Conservation (phyloP, 2,329 filamentous ascomycete species). For the Onygenales sp. region DNA sequence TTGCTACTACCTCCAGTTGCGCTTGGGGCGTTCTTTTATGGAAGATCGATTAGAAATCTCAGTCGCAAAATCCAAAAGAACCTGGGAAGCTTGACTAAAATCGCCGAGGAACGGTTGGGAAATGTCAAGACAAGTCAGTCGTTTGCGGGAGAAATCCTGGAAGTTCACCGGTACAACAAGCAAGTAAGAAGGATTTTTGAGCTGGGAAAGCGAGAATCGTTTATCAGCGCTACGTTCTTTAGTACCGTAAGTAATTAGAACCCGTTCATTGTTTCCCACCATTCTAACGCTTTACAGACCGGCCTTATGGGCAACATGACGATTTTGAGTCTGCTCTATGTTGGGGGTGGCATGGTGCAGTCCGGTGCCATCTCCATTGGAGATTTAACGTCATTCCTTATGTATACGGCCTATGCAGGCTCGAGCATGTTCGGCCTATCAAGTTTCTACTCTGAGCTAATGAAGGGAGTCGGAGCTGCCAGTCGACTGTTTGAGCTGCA, state of each 20-base stretch:
- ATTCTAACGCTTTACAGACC: slow-evolving; percentile 45
- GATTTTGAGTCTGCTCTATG: slow-evolving; percentile 79
- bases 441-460: slow-evolving; percentile 94
- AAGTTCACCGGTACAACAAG: slow-evolving; percentile 81
- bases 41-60: slow-evolving; percentile 75
- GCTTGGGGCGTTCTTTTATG: slow-evolving; percentile 83
- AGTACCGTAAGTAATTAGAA: slow-evolving; percentile 37
- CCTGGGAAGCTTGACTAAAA: slow-evolving; percentile 84
- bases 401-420: slow-evolving; percentile 85
- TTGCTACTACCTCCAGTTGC: slow-evolving; percentile 87
- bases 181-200: slow-evolving; percentile 89
- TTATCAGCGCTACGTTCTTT: slow-evolving; percentile 88
- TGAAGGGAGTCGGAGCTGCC: slow-evolving; percentile 98
- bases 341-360: slow-evolving; percentile 83
- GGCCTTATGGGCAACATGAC: slow-evolving; percentile 96
- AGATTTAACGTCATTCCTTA: slow-evolving; percentile 91
- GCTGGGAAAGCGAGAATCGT: slow-evolving; percentile 75
- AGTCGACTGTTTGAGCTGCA: slow-evolving; percentile 92
- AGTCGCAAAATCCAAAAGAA: slow-evolving; percentile 92
- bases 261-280: neutral
- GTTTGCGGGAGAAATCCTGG: slow-evolving; percentile 85
- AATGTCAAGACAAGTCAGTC: slow-evolving; percentile 96
- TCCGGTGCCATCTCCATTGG: slow-evolving; percentile 79
- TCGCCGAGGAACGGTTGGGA: slow-evolving; percentile 92
- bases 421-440: slow-evolving; percentile 90